Conservation (phyloP, 208 protist species). For the Lotmaria passim region DNA sequence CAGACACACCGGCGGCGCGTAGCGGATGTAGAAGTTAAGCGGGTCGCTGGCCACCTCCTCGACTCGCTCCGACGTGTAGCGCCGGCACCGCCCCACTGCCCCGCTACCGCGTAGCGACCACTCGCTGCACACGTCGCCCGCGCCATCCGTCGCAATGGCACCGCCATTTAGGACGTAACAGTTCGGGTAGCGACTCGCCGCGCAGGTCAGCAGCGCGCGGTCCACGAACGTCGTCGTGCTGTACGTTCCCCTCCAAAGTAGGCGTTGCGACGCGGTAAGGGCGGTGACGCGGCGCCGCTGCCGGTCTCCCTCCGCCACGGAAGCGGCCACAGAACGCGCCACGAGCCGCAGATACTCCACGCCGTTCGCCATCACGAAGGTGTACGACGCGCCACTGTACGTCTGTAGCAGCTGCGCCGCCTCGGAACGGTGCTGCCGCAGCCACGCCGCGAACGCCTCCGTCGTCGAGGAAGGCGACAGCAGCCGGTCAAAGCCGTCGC, state of each 20-base stretch:
- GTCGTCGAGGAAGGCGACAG: slow-evolving; percentile 17
- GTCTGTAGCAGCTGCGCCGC: slow-evolving; percentile 31
- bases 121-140: slow-evolving; percentile 24
- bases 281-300: slow-evolving; percentile 28
- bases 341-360: slow-evolving; percentile 32
- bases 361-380: slow-evolving; percentile 32
- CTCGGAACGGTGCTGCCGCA: slow-evolving; percentile 24
- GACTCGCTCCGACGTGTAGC: slow-evolving; percentile 29
- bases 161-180: slow-evolving; percentile 28
- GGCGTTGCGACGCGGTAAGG: slow-evolving; percentile 19
- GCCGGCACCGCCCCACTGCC: slow-evolving; percentile 33
- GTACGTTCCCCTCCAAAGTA: slow-evolving; percentile 35
- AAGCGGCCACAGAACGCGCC: slow-evolving; percentile 14
- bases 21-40: slow-evolving; percentile 58
- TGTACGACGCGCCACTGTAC: slow-evolving; percentile 25
- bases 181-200: slow-evolving; percentile 25
- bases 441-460: slow-evolving; percentile 34
- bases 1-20: slow-evolving; percentile 55
- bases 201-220: slow-evolving; percentile 35
- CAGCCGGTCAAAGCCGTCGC: slow-evolving; percentile 39
- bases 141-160: neutral
- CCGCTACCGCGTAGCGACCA: slow-evolving; percentile 39
- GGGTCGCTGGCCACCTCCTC: slow-evolving; percentile 49
- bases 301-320: slow-evolving; percentile 23
- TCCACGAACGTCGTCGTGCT: slow-evolving; percentile 60